Base-by-base conservation (phyloP, 768 basidiomycete species). In the Lenzites betulinus region DNA sequence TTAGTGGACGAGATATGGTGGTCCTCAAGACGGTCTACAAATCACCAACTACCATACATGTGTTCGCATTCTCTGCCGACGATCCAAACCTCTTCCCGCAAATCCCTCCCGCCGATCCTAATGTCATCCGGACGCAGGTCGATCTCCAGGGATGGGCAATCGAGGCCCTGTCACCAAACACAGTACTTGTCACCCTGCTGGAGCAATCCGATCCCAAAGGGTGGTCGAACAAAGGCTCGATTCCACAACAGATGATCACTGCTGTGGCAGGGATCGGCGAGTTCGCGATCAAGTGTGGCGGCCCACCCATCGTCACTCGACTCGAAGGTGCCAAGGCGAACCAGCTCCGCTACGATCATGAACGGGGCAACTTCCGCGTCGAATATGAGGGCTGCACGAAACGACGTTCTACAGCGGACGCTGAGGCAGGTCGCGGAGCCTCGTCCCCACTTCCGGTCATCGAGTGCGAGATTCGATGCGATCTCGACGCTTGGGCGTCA, bases 121-220 rank as follows among this genome's bases (percentile, higher is more conserved):
- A 83, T 65, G 82, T 90, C 51, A 96, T 97, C 62, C 89, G 95
- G 7, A 93, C 92, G 0, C 95, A 98, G 72, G 88, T 96, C n/a
- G 95, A 97, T 71, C 79, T 99, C n/a, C 95, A 94, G 76, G 97
- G 96, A 48, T 98, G 95, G 92, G 92, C 96, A 0, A 94, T 99
- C 66, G 96, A 98, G 74, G 84, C 91, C 0, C 79, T 99, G 9
- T 98, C 95, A 0, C 97, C 96, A 0, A 98, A 87, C 2, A 98
- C 97, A 1, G 97, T 95, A 0, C 84, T 92, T 12, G 85, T 99
- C 62, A 97, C 95, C 0, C 78, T 99, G 1, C 82, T 99, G 5
- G 96, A 98, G 69, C 97, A 98, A 73, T 95, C 93, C 12, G 96
- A 99, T 72, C 95, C 95, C 7, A 93, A 95, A 74, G 95, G 95